These are phyloP conservation scores for Lycium ferocissimum DNA, from an alignment of 257 asterid genomes.

Conservation along the genomic window DNA sequence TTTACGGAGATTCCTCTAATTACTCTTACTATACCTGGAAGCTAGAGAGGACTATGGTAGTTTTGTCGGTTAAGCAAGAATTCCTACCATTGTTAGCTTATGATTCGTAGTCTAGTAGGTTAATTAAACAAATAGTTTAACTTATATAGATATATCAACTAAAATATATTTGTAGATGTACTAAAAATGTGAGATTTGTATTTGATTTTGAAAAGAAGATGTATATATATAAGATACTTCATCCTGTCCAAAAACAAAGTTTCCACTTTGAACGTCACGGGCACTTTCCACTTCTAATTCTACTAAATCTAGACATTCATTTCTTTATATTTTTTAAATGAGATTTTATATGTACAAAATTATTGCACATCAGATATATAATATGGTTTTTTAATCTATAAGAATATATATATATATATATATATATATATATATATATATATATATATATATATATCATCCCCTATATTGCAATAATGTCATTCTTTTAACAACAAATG, in stretches of 20 bases:
- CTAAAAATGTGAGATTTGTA: too few relatives aligned
- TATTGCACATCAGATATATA: background rate
- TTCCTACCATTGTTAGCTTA: background rate
- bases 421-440: background rate
- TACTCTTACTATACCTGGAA: background rate
- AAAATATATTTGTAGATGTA: too few relatives aligned
- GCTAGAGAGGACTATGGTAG: slow-evolving; percentile 34
- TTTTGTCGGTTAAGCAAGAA: slow-evolving; percentile 57
- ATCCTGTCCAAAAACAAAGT: background rate
- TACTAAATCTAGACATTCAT: background rate
- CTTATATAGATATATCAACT: background rate
- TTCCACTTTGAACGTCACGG: background rate
- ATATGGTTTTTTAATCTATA: background rate
- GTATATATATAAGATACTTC: too few relatives aligned
- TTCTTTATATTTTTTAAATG: background rate
- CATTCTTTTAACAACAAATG: background rate
- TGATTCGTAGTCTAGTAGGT: background rate
- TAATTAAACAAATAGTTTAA: background rate
- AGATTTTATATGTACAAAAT: background rate
- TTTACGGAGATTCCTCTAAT: slow-evolving; percentile 60
- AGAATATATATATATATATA: background rate
- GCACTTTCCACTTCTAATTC: background rate
- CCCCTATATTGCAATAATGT: background rate
- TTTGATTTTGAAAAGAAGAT: too few relatives aligned
- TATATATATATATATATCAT: background rate